These are phyloP conservation scores for Cryptosporidium tyzzeri DNA, from an alignment of 169 alveolate genomes.

Conservation along the genomic window DNA sequence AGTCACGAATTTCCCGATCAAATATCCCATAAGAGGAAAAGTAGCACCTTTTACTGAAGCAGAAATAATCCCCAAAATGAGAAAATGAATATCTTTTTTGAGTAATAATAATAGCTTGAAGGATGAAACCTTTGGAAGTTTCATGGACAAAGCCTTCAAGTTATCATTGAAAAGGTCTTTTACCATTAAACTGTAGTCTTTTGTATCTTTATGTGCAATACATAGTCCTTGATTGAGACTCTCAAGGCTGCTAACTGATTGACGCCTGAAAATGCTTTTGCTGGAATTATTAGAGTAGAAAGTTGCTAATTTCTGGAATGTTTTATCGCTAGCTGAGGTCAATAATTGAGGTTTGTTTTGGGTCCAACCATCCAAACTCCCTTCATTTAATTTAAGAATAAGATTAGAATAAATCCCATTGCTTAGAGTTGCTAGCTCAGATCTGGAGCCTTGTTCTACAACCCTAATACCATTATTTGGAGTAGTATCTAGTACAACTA, in stretches of 20 bases:
- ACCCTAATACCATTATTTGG: conserved; percentile 74
- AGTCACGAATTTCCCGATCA: conserved; percentile 59
- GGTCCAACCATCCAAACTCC: no score
- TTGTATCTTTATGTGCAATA: conserved; percentile 41
- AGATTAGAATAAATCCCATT: conserved; percentile 76
- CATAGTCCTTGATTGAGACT: conserved; percentile 2
- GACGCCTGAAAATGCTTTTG: neutral
- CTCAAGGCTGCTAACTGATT: conserved; percentile 10
- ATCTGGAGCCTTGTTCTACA: conserved; percentile 78
- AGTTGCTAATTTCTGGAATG: conserved; percentile 23
- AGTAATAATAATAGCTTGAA: conserved; percentile 13
- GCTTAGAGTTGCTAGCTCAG: conserved; percentile 38
- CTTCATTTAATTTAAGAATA: neutral
- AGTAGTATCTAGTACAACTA: conserved; percentile 64
- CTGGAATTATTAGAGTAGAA: conserved; percentile 5
- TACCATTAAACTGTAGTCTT: conserved; percentile 33
- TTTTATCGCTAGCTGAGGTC: neutral
- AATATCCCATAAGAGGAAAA: conserved; percentile 59
- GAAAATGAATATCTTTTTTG: conserved; percentile 45
- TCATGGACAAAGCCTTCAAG: conserved; percentile 14
- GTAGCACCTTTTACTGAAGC: conserved; percentile 65
- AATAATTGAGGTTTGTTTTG: neutral
- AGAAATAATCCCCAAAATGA: conserved; percentile 36
- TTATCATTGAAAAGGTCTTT: conserved; percentile 42
- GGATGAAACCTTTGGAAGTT: conserved; percentile 40